These are phyloP conservation scores for Candida gigantensis DNA, from an alignment of 1,139 yeast genomes.

Conservation along the genomic window DNA sequence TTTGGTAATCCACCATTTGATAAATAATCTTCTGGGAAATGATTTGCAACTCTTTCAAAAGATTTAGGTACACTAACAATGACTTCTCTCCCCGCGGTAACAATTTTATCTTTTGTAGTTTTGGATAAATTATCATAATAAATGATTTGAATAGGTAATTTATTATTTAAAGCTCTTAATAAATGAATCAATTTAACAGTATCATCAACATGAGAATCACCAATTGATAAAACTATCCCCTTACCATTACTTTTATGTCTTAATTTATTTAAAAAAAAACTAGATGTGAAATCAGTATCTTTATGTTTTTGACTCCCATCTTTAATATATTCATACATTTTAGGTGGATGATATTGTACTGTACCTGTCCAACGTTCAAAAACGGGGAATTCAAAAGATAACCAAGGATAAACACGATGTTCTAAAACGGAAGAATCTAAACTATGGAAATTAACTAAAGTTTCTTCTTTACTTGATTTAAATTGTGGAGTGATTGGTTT, in stretches of 20 bases:
- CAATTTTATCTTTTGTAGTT: constrained; percentile 24
- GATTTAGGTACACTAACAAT: constrained; percentile 27
- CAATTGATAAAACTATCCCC: constrained; percentile 41
- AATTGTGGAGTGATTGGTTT: constrained; percentile 7
- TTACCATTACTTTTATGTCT: constrained; percentile 27
- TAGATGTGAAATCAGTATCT: constrained; percentile 3
- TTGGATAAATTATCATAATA: constrained; percentile 24
- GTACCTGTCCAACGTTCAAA: constrained; percentile 52
- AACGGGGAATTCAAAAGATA: constrained; percentile 41
- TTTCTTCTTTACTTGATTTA: constrained; percentile 13
- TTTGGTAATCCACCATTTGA: constrained; percentile 29
- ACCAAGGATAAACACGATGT: constrained; percentile 47
- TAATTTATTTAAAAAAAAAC: constrained; percentile 27
- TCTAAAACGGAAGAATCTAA: constrained; percentile 29
- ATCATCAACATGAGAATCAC: constrained; percentile 30
- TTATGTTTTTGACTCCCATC: constrained; percentile 14
- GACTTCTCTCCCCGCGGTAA: constrained; percentile 27
- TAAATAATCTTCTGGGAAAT: constrained; percentile 27
- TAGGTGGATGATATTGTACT: constrained; percentile 36
- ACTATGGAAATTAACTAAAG: constrained; percentile 16
- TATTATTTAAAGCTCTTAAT: constrained; percentile 31
- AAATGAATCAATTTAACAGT: constrained; percentile 30
- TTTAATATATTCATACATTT: constrained; percentile 25
- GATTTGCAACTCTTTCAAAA: constrained; percentile 20
- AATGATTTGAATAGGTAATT: constrained; percentile 41